Evolutionary conservation across 2,329 filamentous ascomycete species (phyloP), one percentile per base, ranked within the genome.

Genomic region (Fusarium burgessii): DNA sequence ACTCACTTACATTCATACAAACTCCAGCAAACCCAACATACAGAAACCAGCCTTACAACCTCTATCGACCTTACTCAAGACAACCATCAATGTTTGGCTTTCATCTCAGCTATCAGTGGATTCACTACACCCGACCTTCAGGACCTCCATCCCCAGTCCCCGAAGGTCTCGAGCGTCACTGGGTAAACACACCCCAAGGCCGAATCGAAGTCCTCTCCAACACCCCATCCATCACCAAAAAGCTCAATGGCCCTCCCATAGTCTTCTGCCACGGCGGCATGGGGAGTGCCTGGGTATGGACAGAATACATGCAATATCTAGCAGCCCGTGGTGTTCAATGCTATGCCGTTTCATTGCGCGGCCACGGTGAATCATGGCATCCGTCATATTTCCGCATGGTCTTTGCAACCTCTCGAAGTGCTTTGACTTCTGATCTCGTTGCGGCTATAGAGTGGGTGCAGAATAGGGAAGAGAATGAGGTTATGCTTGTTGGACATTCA

Each of bases 241-340:
- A 43, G 41, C 41, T 57, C 5, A 59, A 64, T 27, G 72, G 57
- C 42, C 42, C 81, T 13, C 82, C 84, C 4, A 75, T 88, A 15
- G 82, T 88, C 78, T 87, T 88, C 77, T 79, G 83, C 36, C 86
- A 89, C 68, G 87, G 86, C 41, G 86, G 86, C 51, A 87, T 88
- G 80, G 87, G 86, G 42, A 81, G 80, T 58, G 87, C 87, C 11
- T 83, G 82, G 75, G 81, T 87, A 23, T 89, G 86, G 85, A 78
- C 83, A 12, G 80, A 83, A 45, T 89, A 86, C 71, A 84, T 89
- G 81, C 78, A 77, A 27, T 86, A 80, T 71, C 83, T 88, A 58
- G 79, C 84, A 6, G 68, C 77, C 8, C 76, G 77, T 27, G 82
- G 84, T 17, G 81, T 86, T 64, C 80, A 83, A 2, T 85, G 84